phyloP scores from a whole-genome alignment of 305 asterid species.

The Coffea humblotiana region DNA sequence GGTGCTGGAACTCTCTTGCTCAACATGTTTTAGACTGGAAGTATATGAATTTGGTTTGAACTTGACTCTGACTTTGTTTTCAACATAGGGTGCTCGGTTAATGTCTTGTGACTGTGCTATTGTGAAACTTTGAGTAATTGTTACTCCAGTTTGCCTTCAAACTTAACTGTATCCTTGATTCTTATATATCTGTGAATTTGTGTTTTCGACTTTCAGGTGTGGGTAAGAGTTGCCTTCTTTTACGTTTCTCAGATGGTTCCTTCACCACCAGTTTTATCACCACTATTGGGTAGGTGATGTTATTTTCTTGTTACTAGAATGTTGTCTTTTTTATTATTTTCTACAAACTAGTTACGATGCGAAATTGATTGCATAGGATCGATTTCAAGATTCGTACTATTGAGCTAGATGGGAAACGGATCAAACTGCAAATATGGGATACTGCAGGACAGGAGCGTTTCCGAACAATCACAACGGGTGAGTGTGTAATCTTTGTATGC shows the following conservation, averaged over 20 bases:
- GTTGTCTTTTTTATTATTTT: constrained; percentile 8
- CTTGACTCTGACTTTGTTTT: not conserved
- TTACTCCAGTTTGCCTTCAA: not conserved
- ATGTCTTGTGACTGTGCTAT: not conserved
- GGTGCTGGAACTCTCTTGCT: not conserved
- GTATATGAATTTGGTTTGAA: not conserved
- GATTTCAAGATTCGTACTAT: constrained; percentile 93
- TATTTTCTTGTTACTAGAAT: constrained; percentile 17
- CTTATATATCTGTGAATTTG: not conserved
- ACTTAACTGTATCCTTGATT: not conserved
- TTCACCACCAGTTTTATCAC: constrained; percentile 97
- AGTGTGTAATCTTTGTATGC: constrained; percentile 23
- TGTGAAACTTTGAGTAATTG: not conserved
- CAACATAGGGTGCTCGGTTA: not conserved
- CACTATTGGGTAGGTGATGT: constrained; percentile 71
- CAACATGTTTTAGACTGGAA: not conserved
- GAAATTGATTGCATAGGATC: constrained; percentile 49
- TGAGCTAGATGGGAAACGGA: constrained; percentile 85
- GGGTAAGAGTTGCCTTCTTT: constrained; percentile 99
- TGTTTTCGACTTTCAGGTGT: constrained; percentile 59
- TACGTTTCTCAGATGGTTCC: constrained; percentile 97
- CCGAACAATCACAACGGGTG: constrained; percentile 94
- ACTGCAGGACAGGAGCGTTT: constrained; percentile 97
- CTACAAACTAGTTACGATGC: constrained; percentile 13
- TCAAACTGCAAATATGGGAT: constrained; percentile 91